Evolutionary conservation across 192 early-diverging fungal species (phyloP).

Genomic region (Backusella tarrabulga): DNA sequence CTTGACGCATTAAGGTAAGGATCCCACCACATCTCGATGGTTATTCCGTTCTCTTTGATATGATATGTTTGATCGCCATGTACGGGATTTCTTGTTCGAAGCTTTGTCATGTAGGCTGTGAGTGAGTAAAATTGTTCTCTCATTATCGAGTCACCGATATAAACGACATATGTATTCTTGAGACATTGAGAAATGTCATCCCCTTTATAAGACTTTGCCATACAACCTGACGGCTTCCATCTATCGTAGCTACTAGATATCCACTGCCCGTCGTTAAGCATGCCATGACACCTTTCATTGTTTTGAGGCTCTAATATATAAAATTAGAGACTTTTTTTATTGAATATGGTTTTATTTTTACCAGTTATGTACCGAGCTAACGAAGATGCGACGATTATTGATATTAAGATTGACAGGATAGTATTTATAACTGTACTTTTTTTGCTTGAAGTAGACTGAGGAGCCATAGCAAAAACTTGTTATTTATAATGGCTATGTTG

Average conservation of each 20-base stretch:
- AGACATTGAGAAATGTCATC: conserved; percentile 49
- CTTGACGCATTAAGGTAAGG: conserved; percentile 57
- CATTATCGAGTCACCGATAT: conserved; percentile 70
- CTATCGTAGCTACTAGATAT: conserved; percentile 33
- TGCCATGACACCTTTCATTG: conserved; percentile 38
- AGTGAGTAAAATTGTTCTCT: conserved; percentile 62
- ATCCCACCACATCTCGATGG: conserved; percentile 71
- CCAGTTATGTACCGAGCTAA: not conserved
- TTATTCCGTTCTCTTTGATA: conserved; percentile 29
- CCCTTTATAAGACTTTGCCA: conserved; percentile 50
- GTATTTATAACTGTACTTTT: not conserved
- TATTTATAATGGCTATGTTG: not conserved
- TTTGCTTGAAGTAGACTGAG: conserved; percentile 1
- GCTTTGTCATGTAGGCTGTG: conserved; percentile 39
- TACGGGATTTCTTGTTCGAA: conserved; percentile 34
- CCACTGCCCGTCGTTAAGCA: conserved; percentile 57
- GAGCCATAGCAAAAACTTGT: not conserved
- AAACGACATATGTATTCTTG: conserved; percentile 43
- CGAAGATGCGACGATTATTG: not conserved
- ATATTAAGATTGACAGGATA: not conserved
- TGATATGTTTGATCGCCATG: conserved; percentile 3
- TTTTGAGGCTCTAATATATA: conserved; percentile 38
- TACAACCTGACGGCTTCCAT: conserved; percentile 65
- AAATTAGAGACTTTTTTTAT: not conserved
- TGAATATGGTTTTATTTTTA: not conserved